Evolutionary conservation across 192 early-diverging fungal species (phyloP).

Genomic region (Martensiomyces pterosporus): DNA sequence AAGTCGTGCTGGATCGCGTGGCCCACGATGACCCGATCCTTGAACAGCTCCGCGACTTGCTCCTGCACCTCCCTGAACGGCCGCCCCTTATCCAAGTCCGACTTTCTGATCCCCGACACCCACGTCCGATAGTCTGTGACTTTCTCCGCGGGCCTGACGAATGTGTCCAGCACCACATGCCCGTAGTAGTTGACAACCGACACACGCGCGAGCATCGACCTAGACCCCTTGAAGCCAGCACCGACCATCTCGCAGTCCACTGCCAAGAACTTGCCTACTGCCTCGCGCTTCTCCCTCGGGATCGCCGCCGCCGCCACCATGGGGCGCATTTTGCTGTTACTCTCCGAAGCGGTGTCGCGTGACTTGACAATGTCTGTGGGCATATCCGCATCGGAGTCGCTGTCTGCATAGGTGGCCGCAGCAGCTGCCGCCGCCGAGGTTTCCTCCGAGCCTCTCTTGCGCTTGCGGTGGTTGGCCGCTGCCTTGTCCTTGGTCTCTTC

Average conservation of each 20-base stretch:
- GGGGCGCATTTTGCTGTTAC: not conserved
- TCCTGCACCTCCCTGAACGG: conserved; percentile 78
- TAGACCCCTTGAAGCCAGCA: conserved; percentile 73
- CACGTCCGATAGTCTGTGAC: conserved; percentile 93
- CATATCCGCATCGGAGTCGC: not conserved
- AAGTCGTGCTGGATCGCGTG: conserved; percentile 92
- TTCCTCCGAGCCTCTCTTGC: too few species aligned
- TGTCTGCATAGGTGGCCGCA: not conserved
- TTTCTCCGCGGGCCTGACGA: conserved; percentile 72
- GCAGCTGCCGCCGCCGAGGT: not conserved
- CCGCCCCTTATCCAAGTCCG: conserved; percentile 58
- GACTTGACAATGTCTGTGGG: not conserved
- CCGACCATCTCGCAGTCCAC: conserved; percentile 99
- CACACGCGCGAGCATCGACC: conserved; percentile 90
- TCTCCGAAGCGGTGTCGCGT: not conserved
- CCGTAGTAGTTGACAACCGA: conserved; percentile 93
- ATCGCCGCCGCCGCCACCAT: not conserved
- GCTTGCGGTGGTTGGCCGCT: not conserved
- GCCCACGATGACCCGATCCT: conserved; percentile 84
- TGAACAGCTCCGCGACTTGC: conserved; percentile 74
- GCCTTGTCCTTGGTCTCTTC: not conserved
- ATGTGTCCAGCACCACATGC: conserved; percentile 76
- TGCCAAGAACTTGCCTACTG: conserved; percentile 79
- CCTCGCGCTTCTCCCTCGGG: conserved; percentile 26
- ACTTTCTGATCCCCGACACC: conserved; percentile 87